phyloP scores from a whole-genome alignment of 371 early-diverging fungal species.

The Choanephora cucurbitarum region DNA sequence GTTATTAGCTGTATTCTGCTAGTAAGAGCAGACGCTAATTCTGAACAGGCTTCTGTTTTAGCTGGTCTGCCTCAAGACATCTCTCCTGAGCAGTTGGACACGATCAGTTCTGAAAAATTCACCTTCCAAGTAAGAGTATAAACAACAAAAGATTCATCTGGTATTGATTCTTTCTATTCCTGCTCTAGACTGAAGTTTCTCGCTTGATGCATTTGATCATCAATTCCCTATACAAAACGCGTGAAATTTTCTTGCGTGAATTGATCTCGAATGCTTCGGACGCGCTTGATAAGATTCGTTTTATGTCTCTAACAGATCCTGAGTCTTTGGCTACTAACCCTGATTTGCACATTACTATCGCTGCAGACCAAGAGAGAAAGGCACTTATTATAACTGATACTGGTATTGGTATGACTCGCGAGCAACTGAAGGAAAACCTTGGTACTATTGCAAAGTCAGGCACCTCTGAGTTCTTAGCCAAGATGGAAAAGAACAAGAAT shows the following conservation, averaged over 20 bases:
- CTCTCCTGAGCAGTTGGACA: constrained; percentile 33
- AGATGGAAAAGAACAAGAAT: constrained; percentile 52
- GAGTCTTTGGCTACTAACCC: constrained; percentile 54
- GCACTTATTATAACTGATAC: constrained; percentile 86
- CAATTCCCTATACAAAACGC: constrained; percentile 83
- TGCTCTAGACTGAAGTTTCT: constrained; percentile 82
- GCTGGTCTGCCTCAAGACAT: constrained; percentile 25
- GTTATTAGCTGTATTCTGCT: background rate
- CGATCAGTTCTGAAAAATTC: constrained; percentile 39
- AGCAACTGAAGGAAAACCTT: constrained; percentile 87
- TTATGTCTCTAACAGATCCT: constrained; percentile 72
- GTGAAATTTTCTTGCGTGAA: constrained; percentile 94
- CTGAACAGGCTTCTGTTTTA: background rate
- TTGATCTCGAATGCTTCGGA: constrained; percentile 97
- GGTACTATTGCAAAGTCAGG: constrained; percentile 96
- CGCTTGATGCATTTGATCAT: constrained; percentile 91
- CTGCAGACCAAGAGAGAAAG: constrained; percentile 67
- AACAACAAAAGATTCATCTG: background rate
- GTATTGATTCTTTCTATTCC: no score
- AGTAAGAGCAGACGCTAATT: constrained; percentile 1
- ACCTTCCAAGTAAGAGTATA: constrained; percentile 35
- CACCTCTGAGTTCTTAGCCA: constrained; percentile 81
- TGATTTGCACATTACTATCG: constrained; percentile 74
- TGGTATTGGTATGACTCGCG: constrained; percentile 97
- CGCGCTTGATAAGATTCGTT: constrained; percentile 94